phyloP scores from a whole-genome alignment of 441 rosid genomes.

The Mallotus japonicus region DNA sequence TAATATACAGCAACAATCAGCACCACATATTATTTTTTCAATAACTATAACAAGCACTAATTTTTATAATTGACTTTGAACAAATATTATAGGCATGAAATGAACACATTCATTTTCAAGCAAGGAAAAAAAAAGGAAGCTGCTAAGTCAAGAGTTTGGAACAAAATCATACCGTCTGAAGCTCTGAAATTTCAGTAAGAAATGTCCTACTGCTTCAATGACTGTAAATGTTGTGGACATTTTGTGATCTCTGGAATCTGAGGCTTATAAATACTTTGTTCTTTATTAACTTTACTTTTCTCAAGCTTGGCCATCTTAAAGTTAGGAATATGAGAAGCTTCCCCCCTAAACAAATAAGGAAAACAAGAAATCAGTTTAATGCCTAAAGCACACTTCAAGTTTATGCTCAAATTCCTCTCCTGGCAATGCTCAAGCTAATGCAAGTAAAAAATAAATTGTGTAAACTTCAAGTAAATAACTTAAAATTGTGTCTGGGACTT shows the following conservation, averaged over 20 bases:
- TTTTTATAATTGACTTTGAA: background rate
- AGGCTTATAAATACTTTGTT: slow-evolving; percentile 83
- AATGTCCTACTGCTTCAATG: slow-evolving; percentile 76
- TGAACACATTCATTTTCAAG: background rate
- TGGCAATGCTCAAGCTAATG: background rate
- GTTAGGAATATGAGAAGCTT: slow-evolving; percentile 75
- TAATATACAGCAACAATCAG: no score
- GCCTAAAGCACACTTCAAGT: background rate
- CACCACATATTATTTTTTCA: no score
- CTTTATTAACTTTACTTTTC: slow-evolving; percentile 39
- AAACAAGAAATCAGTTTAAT: slow-evolving; percentile 7
- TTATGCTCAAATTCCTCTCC: background rate
- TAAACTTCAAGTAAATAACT: background rate
- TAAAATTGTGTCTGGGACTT: no score
- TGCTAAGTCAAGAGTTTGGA: background rate
- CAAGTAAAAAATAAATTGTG: background rate
- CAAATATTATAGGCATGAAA: background rate
- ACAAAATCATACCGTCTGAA: slow-evolving; percentile 48
- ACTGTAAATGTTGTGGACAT: slow-evolving; percentile 61
- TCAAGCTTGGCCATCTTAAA: slow-evolving; percentile 66
- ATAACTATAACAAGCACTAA: no score
- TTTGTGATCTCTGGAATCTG: slow-evolving; percentile 71
- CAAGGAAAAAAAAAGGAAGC: background rate
- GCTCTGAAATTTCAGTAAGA: slow-evolving; percentile 69
- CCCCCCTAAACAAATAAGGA: slow-evolving; percentile 59